Base-by-base conservation (phyloP, 495 filamentous ascomycete species). In the Daldinia bambusicola region DNA sequence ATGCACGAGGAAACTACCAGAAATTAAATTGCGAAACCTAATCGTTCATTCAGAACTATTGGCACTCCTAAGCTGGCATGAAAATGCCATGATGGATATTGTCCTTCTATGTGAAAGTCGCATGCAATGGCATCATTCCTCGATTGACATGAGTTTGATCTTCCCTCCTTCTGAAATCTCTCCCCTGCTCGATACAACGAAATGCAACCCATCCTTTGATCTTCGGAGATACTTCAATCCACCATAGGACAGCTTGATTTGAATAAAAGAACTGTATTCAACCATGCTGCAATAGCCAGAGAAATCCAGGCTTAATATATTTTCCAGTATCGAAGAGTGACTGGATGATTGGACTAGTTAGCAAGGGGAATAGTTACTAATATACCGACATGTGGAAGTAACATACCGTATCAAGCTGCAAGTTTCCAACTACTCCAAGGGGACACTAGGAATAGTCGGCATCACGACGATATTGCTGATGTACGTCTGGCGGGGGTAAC, bases 391-490 rank as follows among this genome's bases (percentile, higher is more conserved):
- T n/a, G 2, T 12, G 7, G 1, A 8, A 12, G 6, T 22, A n/a
- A 14, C 55, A 58, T 58, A 58, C 34, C 20, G 26, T 22, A 58
- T 58, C 8, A 1, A 41, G 2, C 36, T 4, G 0, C 55, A 18
- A 18, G 34, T 2, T 6, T 41, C 1, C 10, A 41, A 22, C 16
- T 40, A 14, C 1, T 45, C 37, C 1, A 14, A 41, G 9, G 37
- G 34, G 18, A 36, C 20, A 6, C n/a, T 37, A 37, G 53, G n/a
- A 22, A 56, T 53, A 53, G 30, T 55, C 16, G 70, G 65, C 63
- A 70, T 71, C 1, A 55, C 63, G n/a, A 76, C 69, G 48, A 78
- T 60, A 14, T 74, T 67, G 8, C 74, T 38, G 2, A 55, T 48
- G 45, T 70, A 72, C 2, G 50, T 38, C 1, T 57, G 53, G 20